Evolutionary conservation across 768 basidiomycete species (phyloP), one percentile per base, ranked within the genome.

Genomic region (Sporobolomyces phaffii): DNA sequence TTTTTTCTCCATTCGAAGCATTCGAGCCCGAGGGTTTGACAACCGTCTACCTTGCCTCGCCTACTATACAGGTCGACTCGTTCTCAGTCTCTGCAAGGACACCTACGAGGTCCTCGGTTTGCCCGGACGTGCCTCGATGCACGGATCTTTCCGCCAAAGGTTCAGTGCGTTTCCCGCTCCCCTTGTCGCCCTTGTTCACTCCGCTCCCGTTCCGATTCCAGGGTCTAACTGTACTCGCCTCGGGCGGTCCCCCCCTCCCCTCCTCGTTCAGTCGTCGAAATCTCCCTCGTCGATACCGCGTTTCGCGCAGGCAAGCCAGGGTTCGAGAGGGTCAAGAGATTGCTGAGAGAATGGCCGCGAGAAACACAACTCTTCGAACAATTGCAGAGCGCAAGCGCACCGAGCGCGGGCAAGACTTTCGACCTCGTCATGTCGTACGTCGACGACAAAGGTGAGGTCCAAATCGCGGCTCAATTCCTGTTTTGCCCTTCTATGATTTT

Each of bases 101-200:
- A 67, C 70, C 9, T 71, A 71, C 59, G 70, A 71, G 31, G 29
- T 68, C 1, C 66, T 72, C 28, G 70, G 65, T 3, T 26, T 72
- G 5, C 65, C 66, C 28, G 70, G 65, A 1, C 59, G 66, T 2
- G 59, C 66, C 0, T 72, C 70, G 0, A 41, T 50, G 2, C 64
- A 43, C 26, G 70, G 65, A 18, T 53, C 70, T 0, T 24, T 59
- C 40, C 62, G 65, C n/a, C 66, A 65, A 20, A 49, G 60, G 3
- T 72, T 65, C 70, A 48, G 70, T 65, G 0, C 48, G 65, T 62
- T 38, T 13, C 47, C 33, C 24, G 5, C 22, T 52, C 43, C 6
- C 31, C 44, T 31, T 24, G 24, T 26, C 17, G 6, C 24, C 10
- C 29, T 34, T 8, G 2, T 10, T 18, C 7, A 22, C 20, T 1